A percentile compares a stretch with the other conserved stretches of the same genome.
These are phyloP conservation scores for Cucurbita maxima DNA, from an alignment of 306 rosid species.

Conservation along the genomic window DNA sequence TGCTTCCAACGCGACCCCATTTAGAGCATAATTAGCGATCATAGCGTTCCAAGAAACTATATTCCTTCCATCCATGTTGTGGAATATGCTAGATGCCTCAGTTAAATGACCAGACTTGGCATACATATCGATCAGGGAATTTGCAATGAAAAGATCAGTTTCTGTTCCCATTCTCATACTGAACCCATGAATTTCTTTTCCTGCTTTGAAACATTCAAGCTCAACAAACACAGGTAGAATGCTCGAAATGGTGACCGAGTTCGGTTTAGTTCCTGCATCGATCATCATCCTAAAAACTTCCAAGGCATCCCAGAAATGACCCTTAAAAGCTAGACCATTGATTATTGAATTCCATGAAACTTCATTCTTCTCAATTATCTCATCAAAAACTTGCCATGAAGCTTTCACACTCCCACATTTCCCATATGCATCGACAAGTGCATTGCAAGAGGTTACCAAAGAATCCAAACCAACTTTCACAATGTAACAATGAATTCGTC, in stretches of 20 bases:
- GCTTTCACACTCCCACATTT: conserved; percentile 55
- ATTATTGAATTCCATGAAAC: conserved; percentile 82
- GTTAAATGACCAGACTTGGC: conserved; percentile 49
- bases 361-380: conserved; percentile 47
- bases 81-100: conserved; percentile 41
- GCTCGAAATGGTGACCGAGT: conserved; percentile 56
- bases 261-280: conserved; percentile 36
- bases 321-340: conserved; percentile 47
- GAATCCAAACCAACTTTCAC: conserved; percentile 56
- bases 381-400: conserved; percentile 47
- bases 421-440: conserved; percentile 67
- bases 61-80: conserved; percentile 38
- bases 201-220: conserved; percentile 32
- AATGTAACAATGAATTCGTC: conserved; percentile 47
- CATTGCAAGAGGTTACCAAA: conserved; percentile 43
- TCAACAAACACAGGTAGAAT: conserved; percentile 63
- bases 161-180: conserved; percentile 39
- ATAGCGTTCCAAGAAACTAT: conserved; percentile 84
- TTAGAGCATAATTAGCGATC: conserved; percentile 73
- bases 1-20: conserved; percentile 46
- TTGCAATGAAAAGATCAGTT: conserved; percentile 47
- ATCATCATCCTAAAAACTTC: conserved; percentile 48
- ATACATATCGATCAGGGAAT: conserved; percentile 74
- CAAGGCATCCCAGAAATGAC: conserved; percentile 30
- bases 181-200: conserved; percentile 60